phyloP scores from a whole-genome alignment of 495 filamentous ascomycete species.

The Pyrenula aspistea region DNA sequence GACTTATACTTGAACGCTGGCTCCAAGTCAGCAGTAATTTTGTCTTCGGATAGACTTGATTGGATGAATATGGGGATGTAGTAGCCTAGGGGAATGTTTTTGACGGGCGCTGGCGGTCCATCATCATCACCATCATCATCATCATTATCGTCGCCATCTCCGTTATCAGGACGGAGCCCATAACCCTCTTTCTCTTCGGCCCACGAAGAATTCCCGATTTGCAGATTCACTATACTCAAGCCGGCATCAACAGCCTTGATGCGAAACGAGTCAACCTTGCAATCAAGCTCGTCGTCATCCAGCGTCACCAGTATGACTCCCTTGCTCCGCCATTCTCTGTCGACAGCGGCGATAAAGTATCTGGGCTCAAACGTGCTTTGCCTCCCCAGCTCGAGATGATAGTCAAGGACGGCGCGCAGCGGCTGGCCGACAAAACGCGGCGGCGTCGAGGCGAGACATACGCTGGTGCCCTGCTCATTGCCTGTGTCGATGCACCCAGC shows the following conservation, averaged over 20 bases:
- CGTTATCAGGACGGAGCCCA: neutral
- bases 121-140: neutral
- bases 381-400: constrained; percentile 1
- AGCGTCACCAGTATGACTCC: constrained; percentile 1
- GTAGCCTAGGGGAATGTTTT: neutral
- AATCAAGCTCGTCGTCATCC: constrained; percentile 1
- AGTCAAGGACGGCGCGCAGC: neutral
- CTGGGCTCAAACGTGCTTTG: neutral
- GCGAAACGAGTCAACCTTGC: neutral
- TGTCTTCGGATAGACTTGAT: neutral
- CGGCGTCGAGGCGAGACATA: neutral
- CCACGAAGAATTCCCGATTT: neutral
- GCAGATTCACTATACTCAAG: neutral
- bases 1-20: neutral
- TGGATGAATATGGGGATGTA: neutral
- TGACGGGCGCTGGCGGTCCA: neutral
- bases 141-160: neutral
- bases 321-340: neutral
- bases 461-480: neutral
- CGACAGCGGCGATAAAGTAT: neutral
- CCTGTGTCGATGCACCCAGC: neutral
- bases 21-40: neutral
- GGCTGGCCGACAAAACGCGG: neutral
- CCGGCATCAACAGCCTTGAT: neutral
- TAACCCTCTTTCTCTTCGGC: neutral